Conservation (phyloP, 2,329 filamentous ascomycete genomes). For the Myriosclerotinia scirpicola region DNA sequence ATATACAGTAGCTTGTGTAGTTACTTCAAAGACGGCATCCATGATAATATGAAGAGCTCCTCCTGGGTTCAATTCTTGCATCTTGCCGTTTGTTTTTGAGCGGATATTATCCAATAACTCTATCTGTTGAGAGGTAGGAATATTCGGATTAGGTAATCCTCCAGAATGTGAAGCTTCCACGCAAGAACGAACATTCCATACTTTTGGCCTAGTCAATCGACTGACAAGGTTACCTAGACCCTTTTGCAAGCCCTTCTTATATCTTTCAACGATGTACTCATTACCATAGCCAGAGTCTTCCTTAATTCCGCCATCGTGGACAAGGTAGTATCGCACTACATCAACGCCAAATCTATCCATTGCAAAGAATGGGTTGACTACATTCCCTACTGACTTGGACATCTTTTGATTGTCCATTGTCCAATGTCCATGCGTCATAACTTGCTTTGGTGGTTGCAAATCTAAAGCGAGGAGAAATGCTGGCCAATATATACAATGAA, state of each 20-base stretch:
- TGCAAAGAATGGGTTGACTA: constrained; percentile 91
- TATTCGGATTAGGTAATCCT: constrained; percentile 13
- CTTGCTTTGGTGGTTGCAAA: constrained; percentile 72
- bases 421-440: constrained; percentile 94
- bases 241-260: constrained; percentile 75
- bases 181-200: constrained; percentile 65
- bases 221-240: constrained; percentile 79
- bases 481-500: constrained; percentile 98
- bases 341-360: constrained; percentile 87
- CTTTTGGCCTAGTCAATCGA: constrained; percentile 66
- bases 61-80: constrained; percentile 65
- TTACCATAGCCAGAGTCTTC: constrained; percentile 88
- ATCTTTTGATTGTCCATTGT: constrained; percentile 90
- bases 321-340: constrained; percentile 84
- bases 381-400: constrained; percentile 94
- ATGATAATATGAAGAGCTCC: constrained; percentile 65
- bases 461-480: constrained; percentile 88
- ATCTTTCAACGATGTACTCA: constrained; percentile 67
- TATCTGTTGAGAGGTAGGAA: constrained; percentile 41
- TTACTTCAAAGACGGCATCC: constrained; percentile 59
- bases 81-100: constrained; percentile 50
- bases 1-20: constrained; percentile 22
- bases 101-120: constrained; percentile 46
- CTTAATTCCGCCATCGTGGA: constrained; percentile 72
- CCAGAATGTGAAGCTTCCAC: constrained; percentile 36